phyloP scores from a whole-genome alignment of 75 land plant genomes.

The Isoetes taiwanensis region DNA sequence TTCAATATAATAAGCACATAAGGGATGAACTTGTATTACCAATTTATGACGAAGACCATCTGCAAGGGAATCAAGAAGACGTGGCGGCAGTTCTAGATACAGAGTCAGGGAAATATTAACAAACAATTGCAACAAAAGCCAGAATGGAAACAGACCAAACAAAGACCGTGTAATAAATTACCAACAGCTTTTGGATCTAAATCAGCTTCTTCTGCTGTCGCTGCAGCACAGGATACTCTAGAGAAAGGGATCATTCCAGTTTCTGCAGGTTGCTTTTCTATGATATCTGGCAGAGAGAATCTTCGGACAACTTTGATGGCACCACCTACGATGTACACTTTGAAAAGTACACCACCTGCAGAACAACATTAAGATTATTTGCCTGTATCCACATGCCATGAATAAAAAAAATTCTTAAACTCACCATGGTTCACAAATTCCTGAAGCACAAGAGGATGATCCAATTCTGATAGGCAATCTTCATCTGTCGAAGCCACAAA shows the following conservation, averaged over 20 bases:
- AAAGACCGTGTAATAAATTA: neutral
- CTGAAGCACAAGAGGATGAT: conserved; percentile 75
- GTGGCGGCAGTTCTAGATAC: conserved; percentile 7
- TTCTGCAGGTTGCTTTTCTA: conserved; percentile 9
- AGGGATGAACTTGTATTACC: neutral
- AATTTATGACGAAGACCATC: conserved; percentile 8
- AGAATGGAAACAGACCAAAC: neutral
- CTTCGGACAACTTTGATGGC: conserved; percentile 16
- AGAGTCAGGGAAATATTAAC: neutral
- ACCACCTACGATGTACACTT: conserved; percentile 19
- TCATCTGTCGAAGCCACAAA: too few relatives aligned
- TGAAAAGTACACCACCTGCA: conserved; percentile 26
- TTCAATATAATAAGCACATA: neutral
- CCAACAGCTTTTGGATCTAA: conserved; percentile 15
- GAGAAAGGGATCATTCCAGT: conserved; percentile 18
- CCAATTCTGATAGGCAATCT: conserved; percentile 47
- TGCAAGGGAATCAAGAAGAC: conserved; percentile 12
- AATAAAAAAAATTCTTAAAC: too few relatives aligned
- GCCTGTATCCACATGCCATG: too few relatives aligned
- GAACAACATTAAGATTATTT: too few relatives aligned
- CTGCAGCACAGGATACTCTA: conserved; percentile 21
- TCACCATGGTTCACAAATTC: conserved; percentile 94
- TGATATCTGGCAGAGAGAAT: conserved; percentile 11
- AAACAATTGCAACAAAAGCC: neutral
- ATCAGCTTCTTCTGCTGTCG: conserved; percentile 13